These are phyloP conservation scores for Plasmopara muralis DNA, from an alignment of 352 stramenopile genomes.

Conservation along the genomic window DNA sequence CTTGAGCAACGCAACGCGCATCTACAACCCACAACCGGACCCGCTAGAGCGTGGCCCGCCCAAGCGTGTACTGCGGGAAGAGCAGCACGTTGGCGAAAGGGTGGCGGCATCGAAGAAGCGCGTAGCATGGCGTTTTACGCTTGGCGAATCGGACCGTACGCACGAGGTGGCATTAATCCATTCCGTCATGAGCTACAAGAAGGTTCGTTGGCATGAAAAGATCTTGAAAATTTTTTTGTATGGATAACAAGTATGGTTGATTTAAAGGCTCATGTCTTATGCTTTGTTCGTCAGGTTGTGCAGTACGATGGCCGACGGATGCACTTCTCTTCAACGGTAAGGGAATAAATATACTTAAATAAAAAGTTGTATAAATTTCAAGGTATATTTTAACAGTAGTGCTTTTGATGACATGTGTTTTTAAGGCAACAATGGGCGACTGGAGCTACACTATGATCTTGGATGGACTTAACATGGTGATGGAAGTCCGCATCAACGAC, in stretches of 20 bases:
- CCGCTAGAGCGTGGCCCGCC: constrained; percentile 58
- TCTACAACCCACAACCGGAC: constrained; percentile 69
- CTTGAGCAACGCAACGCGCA: constrained; percentile 38
- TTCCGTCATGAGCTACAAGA: constrained; percentile 85
- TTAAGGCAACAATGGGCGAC: constrained; percentile 58
- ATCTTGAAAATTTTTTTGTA: background rate
- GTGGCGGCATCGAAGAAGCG: constrained; percentile 80
- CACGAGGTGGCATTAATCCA: constrained; percentile 76
- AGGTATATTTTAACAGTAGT: constrained; percentile 1
- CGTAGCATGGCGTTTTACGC: constrained; percentile 75
- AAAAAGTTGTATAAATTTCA: constrained; percentile 6
- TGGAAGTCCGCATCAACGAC: constrained; percentile 85
- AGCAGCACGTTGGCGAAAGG: constrained; percentile 74
- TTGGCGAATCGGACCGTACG: constrained; percentile 61
- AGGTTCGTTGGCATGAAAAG: constrained; percentile 22
- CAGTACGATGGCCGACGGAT: constrained; percentile 77
- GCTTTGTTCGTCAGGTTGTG: constrained; percentile 33
- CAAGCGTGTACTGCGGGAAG: constrained; percentile 64
- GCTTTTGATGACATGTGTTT: constrained; percentile 1
- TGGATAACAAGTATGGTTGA: background rate
- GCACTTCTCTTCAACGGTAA: constrained; percentile 73
- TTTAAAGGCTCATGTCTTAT: background rate
- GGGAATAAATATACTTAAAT: constrained; percentile 4
- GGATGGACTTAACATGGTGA: constrained; percentile 59
- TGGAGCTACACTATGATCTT: constrained; percentile 78